phyloP scores from a whole-genome alignment of 257 asterid genomes.

The Solanum bukasovii region DNA sequence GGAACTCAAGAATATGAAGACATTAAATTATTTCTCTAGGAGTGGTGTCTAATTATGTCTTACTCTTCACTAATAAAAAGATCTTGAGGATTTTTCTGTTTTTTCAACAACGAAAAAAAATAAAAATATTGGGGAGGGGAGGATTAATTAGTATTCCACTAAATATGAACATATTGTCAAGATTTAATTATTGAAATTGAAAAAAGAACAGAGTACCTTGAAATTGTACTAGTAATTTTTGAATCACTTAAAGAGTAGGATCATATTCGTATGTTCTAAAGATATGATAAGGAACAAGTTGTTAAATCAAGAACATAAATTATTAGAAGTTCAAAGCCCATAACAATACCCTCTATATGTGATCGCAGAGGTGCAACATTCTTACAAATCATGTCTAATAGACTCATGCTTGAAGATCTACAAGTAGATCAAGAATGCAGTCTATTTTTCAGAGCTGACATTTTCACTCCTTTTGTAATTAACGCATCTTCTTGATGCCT shows the following conservation, averaged over 20 bases:
- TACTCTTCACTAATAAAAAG: neutral
- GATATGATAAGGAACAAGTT: neutral
- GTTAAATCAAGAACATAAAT: neutral
- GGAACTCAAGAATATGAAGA: neutral
- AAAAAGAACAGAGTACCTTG: neutral
- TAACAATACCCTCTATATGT: neutral
- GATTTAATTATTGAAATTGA: neutral
- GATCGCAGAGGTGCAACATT: neutral
- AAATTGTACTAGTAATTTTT: neutral
- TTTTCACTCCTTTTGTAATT: neutral
- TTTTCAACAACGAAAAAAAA: neutral
- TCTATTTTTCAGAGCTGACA: neutral
- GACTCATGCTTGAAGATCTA: neutral
- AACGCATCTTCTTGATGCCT: neutral
- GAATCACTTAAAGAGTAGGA: neutral
- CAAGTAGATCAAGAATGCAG: constrained; percentile 13
- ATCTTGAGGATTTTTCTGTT: neutral
- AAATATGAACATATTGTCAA: neutral
- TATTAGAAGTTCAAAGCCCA: neutral
- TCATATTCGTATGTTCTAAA: neutral
- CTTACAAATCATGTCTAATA: neutral
- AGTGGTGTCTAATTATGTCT: neutral
- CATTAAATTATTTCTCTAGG: neutral
- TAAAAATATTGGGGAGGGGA: too few species aligned
- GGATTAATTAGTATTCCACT: neutral